Base-by-base conservation (phyloP, 768 basidiomycete genomes). In the Mycena olivaceomarginata region DNA sequence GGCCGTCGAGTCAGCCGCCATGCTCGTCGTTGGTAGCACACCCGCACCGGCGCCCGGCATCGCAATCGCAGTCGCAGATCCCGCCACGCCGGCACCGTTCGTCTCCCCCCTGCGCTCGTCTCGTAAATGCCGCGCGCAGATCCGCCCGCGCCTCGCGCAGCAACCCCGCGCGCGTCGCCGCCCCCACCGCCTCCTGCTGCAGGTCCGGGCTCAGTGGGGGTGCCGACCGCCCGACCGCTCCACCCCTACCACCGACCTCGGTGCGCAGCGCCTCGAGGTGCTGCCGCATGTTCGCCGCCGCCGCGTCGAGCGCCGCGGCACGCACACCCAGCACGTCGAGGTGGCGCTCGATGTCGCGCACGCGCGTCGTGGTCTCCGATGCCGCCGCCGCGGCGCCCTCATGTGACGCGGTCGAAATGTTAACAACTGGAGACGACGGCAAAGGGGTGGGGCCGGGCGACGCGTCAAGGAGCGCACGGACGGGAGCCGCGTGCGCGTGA, bases 231-330 rank as follows among this genome's bases (percentile, higher is more conserved):
- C 9, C 18, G 53, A 20, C 18, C 4, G 22, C 53, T 7, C 13
- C 53, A 56, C 53, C 16, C 53, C 25, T 25, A 2, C 25, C 53
- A 22, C 13, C 53, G 15, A 15, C 43, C 10, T 45, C 15, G 6
- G 43, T 45, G 37, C 66, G 20, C 53, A 69, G 25, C 69, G 57
- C 43, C 41, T 62, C 69, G 40, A 70, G 46, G 9, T 69, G 68
- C 68, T 13, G 39, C 40, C 68, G n/a, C 56, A 69, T 48, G 11
- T 59, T 41, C 40, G 56, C 39, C 4, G 68, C 68, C 40, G 68
- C 68, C 18, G 68, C 56, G 20, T 69, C 68, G n/a, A 69, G 56
- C 39, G 68, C 68, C 40, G 68, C 68, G 5, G 45, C 56, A 12
- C 68, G 68, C 53, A 15, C 39, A 25, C 41, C 40, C 40, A 69